Evolutionary conservation across 2,329 filamentous ascomycete species (phyloP), one percentile per base, ranked within the genome.

Genomic region (Cladophialophora yegresii): DNA sequence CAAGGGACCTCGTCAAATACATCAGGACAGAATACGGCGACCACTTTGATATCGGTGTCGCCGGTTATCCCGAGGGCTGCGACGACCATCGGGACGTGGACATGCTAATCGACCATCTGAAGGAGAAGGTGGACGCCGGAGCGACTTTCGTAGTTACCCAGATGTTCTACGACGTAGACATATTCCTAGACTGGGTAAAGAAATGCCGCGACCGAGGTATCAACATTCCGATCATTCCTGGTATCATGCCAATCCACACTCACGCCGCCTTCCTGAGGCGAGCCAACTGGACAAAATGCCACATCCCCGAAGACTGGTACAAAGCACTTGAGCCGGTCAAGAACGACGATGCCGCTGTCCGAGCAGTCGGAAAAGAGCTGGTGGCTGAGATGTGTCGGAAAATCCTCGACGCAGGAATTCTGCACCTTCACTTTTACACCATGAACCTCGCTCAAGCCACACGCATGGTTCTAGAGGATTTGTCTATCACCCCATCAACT

Each of bases 101-200:
- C 54, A 79, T 86, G 65, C 84, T 99, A 73, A 86, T 99, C 68
- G 89, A 95, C 69, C 95, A 98, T 76, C 80, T 99, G 74, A 98
- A 98, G 81, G 90, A 98, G 77, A 99, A 99, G 81, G 89, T 98
- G 36, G 95, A 99, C 75, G 91, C 91, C 64, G 95, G 95, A 58
- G 93, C 89, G 67, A 89, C 90, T 6, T 99, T 98, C 76, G 90
- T 99, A 69, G 91, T 99, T 60, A 98, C 95, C 0, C 95, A 99
- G 80, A 99, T 99, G 95, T 98, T 98, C 80, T 99, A 99, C 81
- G 93, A 99, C 74, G 93, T 87, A 56, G 93, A 99, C 73, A 93
- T 95, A 75, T 99, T 99, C 78, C 79, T 98, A 60, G 85, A 88
- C 59, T 99, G 95, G 95, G 90, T 96, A 43, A 82, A 85, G 71